A percentile compares a stretch with the other conserved stretches of the same genome.
Conservation (phyloP, 768 basidiomycete species). For the Rhizopogon vulgaris region DNA sequence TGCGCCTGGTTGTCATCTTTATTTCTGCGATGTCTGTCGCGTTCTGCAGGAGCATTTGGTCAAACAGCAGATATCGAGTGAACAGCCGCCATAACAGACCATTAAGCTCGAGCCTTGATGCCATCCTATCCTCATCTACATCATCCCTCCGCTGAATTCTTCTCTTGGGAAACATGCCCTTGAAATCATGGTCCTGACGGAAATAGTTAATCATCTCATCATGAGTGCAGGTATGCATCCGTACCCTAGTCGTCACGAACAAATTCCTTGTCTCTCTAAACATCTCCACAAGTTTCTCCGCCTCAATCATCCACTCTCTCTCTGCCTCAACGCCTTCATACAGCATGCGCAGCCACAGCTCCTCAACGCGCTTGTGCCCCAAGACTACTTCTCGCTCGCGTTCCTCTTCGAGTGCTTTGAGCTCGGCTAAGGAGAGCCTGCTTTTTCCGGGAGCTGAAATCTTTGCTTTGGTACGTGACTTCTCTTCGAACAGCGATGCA, state of each 20-base stretch:
- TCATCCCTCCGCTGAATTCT: slow-evolving; percentile 39
- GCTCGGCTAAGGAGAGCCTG: slow-evolving; percentile 51
- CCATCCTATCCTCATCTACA: slow-evolving; percentile 66
- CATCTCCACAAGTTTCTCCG: slow-evolving; percentile 80
- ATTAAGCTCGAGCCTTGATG: slow-evolving; percentile 66
- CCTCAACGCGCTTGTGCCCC: slow-evolving; percentile 54
- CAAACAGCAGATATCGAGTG: neutral
- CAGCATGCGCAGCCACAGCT: slow-evolving; percentile 56
- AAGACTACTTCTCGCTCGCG: slow-evolving; percentile 59
- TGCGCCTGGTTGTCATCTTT: slow-evolving; percentile 33
- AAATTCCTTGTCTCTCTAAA: slow-evolving; percentile 83
- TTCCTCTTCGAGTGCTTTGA: slow-evolving; percentile 56
- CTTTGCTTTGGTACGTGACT: slow-evolving; percentile 33
- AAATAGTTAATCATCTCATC: slow-evolving; percentile 1
- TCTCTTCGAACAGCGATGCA: slow-evolving; percentile 64
- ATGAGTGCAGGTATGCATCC: slow-evolving; percentile 12
- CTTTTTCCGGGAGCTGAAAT: slow-evolving; percentile 29
- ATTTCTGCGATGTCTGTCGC: slow-evolving; percentile 50
- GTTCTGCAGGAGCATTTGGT: slow-evolving; percentile 33
- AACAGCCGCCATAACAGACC: slow-evolving; percentile 34
- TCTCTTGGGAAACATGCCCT: slow-evolving; percentile 61
- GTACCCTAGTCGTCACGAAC: slow-evolving; percentile 73
- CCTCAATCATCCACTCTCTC: slow-evolving; percentile 75
- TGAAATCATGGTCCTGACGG: slow-evolving; percentile 46
- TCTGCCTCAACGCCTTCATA: slow-evolving; percentile 41